phyloP scores from a whole-genome alignment of 257 asterid genomes.

The Jaltomata sinuosa region DNA sequence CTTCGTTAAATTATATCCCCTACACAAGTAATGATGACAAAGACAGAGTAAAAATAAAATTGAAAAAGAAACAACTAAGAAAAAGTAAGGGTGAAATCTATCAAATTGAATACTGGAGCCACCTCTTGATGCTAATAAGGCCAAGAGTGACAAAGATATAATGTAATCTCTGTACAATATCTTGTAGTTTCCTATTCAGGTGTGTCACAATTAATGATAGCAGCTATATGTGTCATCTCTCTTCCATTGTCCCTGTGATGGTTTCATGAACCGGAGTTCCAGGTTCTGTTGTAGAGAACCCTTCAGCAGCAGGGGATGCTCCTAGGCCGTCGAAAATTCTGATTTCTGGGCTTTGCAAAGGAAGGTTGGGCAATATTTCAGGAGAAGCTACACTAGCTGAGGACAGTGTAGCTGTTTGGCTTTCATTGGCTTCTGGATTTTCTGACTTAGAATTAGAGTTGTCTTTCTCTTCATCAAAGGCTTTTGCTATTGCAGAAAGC shows the following conservation, averaged over 20 bases:
- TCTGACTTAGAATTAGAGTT: background rate
- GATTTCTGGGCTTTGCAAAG: constrained; percentile 13
- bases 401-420: background rate
- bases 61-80: background rate
- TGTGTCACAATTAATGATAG: background rate
- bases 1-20: background rate
- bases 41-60: background rate
- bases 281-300: constrained; percentile 17
- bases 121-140: background rate
- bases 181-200: background rate
- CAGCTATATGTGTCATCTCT: background rate
- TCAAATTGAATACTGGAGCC: background rate
- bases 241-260: background rate
- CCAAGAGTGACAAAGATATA: background rate
- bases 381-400: background rate
- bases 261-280: constrained; percentile 17
- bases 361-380: background rate
- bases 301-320: constrained; percentile 11
- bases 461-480: constrained; percentile 20
- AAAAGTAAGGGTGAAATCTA: background rate
- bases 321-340: constrained; percentile 4
- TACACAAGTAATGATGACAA: background rate
- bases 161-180: background rate
- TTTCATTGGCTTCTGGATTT: background rate
- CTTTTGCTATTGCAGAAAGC: constrained; percentile 21